phyloP scores from a whole-genome alignment of 345 rosid species.

The Heritiera fomes region DNA sequence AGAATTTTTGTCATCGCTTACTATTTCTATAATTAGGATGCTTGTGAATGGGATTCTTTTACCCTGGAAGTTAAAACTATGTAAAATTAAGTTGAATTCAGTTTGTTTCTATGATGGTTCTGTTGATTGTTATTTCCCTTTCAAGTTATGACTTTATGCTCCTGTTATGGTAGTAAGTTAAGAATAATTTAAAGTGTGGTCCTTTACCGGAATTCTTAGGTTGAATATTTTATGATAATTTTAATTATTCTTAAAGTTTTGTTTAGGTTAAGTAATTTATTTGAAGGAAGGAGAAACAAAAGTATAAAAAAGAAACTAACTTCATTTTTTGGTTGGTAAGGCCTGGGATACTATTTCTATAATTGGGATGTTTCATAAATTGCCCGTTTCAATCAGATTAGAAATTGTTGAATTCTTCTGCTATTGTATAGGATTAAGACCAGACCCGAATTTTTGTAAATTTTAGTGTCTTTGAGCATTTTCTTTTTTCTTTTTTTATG shows the following conservation, averaged over 20 bases:
- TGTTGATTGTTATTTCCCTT: constrained; percentile 3
- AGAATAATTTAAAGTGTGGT: background rate
- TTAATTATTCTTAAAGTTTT: constrained; percentile 1
- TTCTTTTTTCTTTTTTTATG: background rate
- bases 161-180: background rate
- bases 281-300: background rate
- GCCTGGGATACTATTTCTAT: background rate
- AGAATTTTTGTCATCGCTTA: constrained; percentile 23
- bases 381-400: background rate
- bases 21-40: constrained; percentile 23
- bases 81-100: constrained; percentile 17
- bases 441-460: background rate
- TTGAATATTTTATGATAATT: constrained; percentile 4
- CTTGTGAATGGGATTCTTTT: constrained; percentile 11
- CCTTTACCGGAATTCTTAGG: background rate
- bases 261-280: constrained; percentile 3
- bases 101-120: constrained; percentile 15
- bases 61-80: constrained; percentile 5
- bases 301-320: background rate
- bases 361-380: background rate
- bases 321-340: background rate
- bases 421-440: constrained; percentile 10
- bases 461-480: background rate
- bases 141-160: background rate
- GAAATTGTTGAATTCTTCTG: constrained; percentile 9